Base-by-base conservation (phyloP, 331 rosid species). In the Acacia concinna region DNA sequence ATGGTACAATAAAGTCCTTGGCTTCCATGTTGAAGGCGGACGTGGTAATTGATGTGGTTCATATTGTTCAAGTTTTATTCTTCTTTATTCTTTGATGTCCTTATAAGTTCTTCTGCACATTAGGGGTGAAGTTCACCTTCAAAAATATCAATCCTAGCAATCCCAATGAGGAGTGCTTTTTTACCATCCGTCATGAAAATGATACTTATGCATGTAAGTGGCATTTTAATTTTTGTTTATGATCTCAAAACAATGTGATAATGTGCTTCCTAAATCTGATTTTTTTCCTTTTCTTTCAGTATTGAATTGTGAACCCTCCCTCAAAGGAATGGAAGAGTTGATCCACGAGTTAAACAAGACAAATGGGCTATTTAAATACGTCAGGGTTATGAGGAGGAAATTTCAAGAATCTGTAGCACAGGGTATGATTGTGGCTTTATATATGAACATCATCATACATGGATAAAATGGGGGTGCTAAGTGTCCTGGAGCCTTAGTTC, bases 1-100 rank as follows among this genome's bases (percentile, higher is more conserved):
- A 40, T 96, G 98, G 99, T 96, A 96, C 83, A 90, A 92, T 54
- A 86, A 84, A 71, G 89, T 89, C 74, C 96, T 96, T 74, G 96
- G 90, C 70, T 84, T 96, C 74, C 85, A 88, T 78, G 89, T 93
- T 82, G 93, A 90, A 93, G 96, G 92, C 31, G 97, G 97, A 80
- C 85, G 60, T 79, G 99, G 99, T 93, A 93, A 87, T 83, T 82
- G 73, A 67, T 41, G 8, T 64, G 73, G 4, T 69, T 75, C 65
- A 72, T 69, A 37, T 79, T 44, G 37, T 77, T 31, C 38, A 35
- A 59, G 34, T 20, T 79, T 51, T 57, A 11, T 66, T 31, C 20
- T 75, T 80, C 35, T 49, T 74, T 11, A 70, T 71, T 51, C 47
- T 68, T 27, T 85, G 69, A 57, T 81, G 31, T 52, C 59, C 70